Base-by-base conservation (phyloP, 768 basidiomycete species). In the Lactifluus volemus region DNA sequence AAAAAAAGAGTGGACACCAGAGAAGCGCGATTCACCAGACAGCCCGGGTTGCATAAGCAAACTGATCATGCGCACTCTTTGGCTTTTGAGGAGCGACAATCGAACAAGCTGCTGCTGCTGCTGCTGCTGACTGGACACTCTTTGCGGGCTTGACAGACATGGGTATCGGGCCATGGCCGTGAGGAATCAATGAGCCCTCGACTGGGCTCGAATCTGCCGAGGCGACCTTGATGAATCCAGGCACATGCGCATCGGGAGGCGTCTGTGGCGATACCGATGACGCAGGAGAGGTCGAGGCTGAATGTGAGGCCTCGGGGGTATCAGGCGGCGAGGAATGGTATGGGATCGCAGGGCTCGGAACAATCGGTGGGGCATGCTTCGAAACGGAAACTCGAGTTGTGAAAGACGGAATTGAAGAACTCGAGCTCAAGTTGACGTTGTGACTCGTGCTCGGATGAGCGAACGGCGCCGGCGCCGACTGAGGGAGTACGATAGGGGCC, bases 401-500 rank as follows among this genome's bases (percentile, higher is more conserved):
- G 59, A 72, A 70, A 0, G 65, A 60, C 0, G 70, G 70, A 1
- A 68, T 53, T 2, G 69, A 55, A 4, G 64, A 57, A 9, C 64
- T 48, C 10, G 56, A 21, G 25, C 38, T 70, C 25, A 69, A 70
- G 47, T 67, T 68, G 11, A 30, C 34, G 5, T 58, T 51, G 44
- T 19, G 47, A 51, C 44, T 56, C 29, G 60, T 4, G 4, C 38
- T 57, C 25, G 69, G 69, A 3, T 65, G 67, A 0, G 65, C 29
- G 29, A 64, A 63, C 3, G 72, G 71, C 1, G 71, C 65, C 9
- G 72, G 72, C 5, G 70, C 69, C 19, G 71, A 68, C 66, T 84
- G 79, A 0, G 81, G 77, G 0, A 86, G 75, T 0, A 81, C 77
- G 87, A 58, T 85, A 89, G 0, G 82, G 79, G 0, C 82, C 80